Base-by-base conservation (phyloP, 441 rosid species). In the Rhodomyrtus psidioides region DNA sequence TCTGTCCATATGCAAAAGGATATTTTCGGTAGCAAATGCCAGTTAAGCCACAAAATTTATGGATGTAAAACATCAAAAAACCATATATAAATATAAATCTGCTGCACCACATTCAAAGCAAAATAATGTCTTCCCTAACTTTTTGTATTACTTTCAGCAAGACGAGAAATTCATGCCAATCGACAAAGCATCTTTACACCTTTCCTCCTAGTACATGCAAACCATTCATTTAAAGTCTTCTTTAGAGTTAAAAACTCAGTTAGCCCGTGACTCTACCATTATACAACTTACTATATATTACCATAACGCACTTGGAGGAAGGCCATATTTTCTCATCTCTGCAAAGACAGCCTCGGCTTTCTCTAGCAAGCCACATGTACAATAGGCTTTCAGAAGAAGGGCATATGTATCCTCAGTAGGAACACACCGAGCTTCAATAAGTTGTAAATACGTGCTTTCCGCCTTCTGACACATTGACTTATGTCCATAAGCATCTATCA, bases 331-430 rank as follows among this genome's bases (percentile, higher is more conserved):
- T 87, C 92, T 90, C 97, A 97, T 95, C 90, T 97, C 99, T 0
- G 93, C 83, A 90, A 95, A 91, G 83, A 94, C 93, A 26, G 96
- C 96, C 88, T 94, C 97, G 51, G 97, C 95, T 89, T 94, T 95
- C 84, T 88, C 94, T 54, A 87, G 88, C 58, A 91, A 85, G 81
- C 98, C 94, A 9, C 91, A 89, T 60, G 82, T 90, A 92, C 98
- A 95, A 86, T 94, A 95, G 19, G 95, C 94, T 85, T 93, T 95
- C n/a, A 97, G 53, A 84, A 97, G 99, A 90, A 94, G 94, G 17
- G 98, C 96, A 76, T 95, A 97, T 58, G 99, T 97, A 83, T 95
- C 96, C 89, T 97, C 98, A 0, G 97, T 97, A 74, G 98, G 99
- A 60, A 94, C 88, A 54, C 98, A 95, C 79, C 91, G 93, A 21